A percentile compares a stretch with the other conserved stretches of the same genome.
Conservation (phyloP, 75 land plant species). For the Selaginella tamariscina region DNA sequence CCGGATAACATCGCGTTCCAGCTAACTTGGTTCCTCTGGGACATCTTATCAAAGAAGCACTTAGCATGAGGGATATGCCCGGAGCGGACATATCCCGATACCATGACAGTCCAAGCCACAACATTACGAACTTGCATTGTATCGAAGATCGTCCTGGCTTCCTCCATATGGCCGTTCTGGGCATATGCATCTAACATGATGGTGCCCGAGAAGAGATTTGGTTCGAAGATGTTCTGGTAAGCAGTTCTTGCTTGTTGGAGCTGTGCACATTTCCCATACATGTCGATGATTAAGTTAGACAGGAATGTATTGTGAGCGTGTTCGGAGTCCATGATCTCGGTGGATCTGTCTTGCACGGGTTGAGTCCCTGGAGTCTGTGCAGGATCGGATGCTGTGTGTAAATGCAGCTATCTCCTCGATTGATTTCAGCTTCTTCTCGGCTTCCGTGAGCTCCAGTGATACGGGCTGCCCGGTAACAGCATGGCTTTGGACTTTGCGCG, state of each 20-base stretch:
- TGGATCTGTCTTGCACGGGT: not conserved
- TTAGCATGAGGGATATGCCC: not conserved
- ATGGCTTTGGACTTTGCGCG: not conserved
- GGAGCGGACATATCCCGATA: not conserved
- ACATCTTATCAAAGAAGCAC: not conserved
- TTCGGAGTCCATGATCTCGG: not conserved
- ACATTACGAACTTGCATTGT: constrained; percentile 4
- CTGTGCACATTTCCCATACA: not conserved
- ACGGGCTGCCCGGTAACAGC: not conserved
- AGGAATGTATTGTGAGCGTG: not conserved
- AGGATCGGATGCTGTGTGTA: not conserved
- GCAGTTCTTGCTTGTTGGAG: not conserved
- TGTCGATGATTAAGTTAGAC: not conserved
- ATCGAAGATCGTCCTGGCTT: not conserved
- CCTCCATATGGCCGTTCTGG: not conserved
- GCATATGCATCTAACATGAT: constrained; percentile 11
- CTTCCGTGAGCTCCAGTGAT: not conserved
- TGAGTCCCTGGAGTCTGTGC: not conserved
- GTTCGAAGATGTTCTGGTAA: not conserved
- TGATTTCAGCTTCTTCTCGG: not conserved
- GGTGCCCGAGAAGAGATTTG: not conserved
- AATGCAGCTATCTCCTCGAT: not conserved
- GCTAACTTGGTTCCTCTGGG: not conserved
- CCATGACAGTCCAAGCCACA: constrained; percentile 6
- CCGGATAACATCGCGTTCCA: not conserved